A percentile compares a stretch with the other conserved stretches of the same genome.
Conservation (phyloP, 2,329 filamentous ascomycete species). For the Aspergillus brasiliensis region DNA sequence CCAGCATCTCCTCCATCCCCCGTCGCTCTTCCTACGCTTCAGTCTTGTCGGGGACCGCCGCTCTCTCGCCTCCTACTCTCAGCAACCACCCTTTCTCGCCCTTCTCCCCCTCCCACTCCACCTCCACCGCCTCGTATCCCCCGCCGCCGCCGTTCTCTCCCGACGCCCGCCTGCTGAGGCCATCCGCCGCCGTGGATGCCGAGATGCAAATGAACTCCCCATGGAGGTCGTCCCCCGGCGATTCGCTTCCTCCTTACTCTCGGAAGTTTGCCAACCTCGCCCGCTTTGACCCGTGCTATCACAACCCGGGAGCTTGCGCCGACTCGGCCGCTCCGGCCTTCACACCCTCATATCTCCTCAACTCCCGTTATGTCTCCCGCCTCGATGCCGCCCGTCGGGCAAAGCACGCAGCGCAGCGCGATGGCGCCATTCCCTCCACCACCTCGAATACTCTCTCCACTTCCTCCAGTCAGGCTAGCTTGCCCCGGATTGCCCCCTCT, state of each 20-base stretch:
- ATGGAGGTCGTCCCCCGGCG: slow-evolving; percentile 47
- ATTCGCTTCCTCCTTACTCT: slow-evolving; percentile 49
- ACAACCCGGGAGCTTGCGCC: slow-evolving; percentile 27
- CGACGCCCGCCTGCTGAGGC: slow-evolving; percentile 36
- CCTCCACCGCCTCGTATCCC: slow-evolving; percentile 39
- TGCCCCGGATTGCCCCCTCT: slow-evolving; percentile 61
- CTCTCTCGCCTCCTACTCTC: slow-evolving; percentile 39
- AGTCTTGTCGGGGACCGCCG: slow-evolving; percentile 57
- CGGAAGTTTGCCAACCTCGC: slow-evolving; percentile 48
- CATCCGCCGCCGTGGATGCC: slow-evolving; percentile 49
- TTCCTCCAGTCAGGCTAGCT: slow-evolving; percentile 59
- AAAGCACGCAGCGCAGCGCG: slow-evolving; percentile 57
- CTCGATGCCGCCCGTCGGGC: slow-evolving; percentile 70
- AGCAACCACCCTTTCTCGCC: slow-evolving; percentile 55
- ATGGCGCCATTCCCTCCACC: slow-evolving; percentile 52
- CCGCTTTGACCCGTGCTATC: slow-evolving; percentile 30
- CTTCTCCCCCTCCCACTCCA: slow-evolving; percentile 47
- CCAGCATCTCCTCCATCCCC: slow-evolving; percentile 43
- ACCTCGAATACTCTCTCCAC: slow-evolving; percentile 49
- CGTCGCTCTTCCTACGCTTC: slow-evolving; percentile 65
- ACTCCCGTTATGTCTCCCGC: slow-evolving; percentile 75
- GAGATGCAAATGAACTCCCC: slow-evolving; percentile 53
- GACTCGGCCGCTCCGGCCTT: slow-evolving; percentile 53
- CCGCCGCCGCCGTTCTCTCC: slow-evolving; percentile 37
- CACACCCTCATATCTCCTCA: slow-evolving; percentile 78